Evolutionary conservation across 2,329 filamentous ascomycete species (phyloP).

Genomic region (Albifimbria verrucaria): DNA sequence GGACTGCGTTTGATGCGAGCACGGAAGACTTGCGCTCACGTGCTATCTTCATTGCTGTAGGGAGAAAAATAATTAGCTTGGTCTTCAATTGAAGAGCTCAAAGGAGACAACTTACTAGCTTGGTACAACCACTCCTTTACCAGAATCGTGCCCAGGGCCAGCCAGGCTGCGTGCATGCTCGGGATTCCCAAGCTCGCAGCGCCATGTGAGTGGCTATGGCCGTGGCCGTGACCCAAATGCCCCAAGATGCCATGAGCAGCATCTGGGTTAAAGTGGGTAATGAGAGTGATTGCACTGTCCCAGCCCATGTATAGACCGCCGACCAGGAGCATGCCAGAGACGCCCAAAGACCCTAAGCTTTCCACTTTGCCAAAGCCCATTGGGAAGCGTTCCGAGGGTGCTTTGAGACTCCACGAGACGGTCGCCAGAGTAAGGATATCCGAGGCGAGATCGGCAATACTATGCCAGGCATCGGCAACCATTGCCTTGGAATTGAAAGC

Average conservation of each 20-base stretch:
- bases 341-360: slow-evolving; percentile 87
- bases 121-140: slow-evolving; percentile 97
- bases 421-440: slow-evolving; percentile 93
- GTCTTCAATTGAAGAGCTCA: neutral
- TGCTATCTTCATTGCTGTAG: slow-evolving; percentile 86
- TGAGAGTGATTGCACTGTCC: slow-evolving; percentile 65
- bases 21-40: slow-evolving; percentile 93
- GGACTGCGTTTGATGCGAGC: slow-evolving; percentile 90
- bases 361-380: slow-evolving; percentile 97
- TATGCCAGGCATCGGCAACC: slow-evolving; percentile 92
- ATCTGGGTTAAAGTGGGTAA: slow-evolving; percentile 71
- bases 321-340: slow-evolving; percentile 84
- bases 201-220: slow-evolving; percentile 62
- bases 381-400: slow-evolving; percentile 80
- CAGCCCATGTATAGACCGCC: slow-evolving; percentile 92
- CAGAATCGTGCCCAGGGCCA: slow-evolving; percentile 83
- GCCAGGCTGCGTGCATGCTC: slow-evolving; percentile 91
- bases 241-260: slow-evolving; percentile 61
- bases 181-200: slow-evolving; percentile 51
- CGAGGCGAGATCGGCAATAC: slow-evolving; percentile 89
- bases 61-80: neutral
- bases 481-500: slow-evolving; percentile 92
- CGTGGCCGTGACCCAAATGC: slow-evolving; percentile 60
- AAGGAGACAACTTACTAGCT: slow-evolving; percentile 68
- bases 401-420: slow-evolving; percentile 87